Conservation (phyloP, 2,329 filamentous ascomycete genomes). For the Colletotrichum magnum region DNA sequence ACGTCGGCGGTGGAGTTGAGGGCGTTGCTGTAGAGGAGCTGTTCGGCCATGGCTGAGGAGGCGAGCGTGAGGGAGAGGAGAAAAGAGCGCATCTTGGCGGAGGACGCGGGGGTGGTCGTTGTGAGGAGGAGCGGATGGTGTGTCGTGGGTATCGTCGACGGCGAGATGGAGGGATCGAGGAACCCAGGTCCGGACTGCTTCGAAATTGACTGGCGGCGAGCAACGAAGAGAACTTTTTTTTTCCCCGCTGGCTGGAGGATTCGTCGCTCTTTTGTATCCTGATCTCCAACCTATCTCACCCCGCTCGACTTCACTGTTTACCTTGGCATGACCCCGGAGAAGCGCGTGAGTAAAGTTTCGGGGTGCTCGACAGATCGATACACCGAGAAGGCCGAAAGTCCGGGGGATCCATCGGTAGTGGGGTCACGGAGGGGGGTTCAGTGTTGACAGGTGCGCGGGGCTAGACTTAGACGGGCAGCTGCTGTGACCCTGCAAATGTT, state of each 20-base stretch:
- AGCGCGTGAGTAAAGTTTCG: conserved; percentile 20
- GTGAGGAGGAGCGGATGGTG: not conserved
- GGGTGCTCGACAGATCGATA: conserved; percentile 9
- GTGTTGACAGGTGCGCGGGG: conserved; percentile 22
- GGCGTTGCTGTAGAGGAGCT: conserved; percentile 49
- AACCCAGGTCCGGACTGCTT: not conserved
- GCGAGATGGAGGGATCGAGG: too few species aligned
- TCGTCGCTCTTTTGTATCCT: not conserved
- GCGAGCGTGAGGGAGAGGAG: conserved; percentile 18
- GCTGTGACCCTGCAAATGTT: conserved; percentile 13
- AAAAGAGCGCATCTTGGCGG: conserved; percentile 12
- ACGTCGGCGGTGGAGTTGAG: conserved; percentile 47
- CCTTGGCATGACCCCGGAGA: not conserved
- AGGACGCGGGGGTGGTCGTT: not conserved
- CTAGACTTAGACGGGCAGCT: conserved; percentile 32
- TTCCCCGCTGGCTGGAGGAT: not conserved
- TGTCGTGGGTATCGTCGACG: not conserved
- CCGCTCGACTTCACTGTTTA: not conserved
- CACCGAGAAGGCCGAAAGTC: conserved; percentile 37
- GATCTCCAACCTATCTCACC: too few species aligned
- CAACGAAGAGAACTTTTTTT: not conserved
- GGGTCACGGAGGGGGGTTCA: not conserved
- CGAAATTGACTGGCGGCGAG: not conserved
- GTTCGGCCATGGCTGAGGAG: conserved; percentile 41
- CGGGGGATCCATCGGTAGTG: conserved; percentile 21